A percentile compares a stretch with the other conserved stretches of the same genome.
These are phyloP conservation scores for Avicennia marina DNA, from an alignment of 257 asterid genomes.

Conservation along the genomic window DNA sequence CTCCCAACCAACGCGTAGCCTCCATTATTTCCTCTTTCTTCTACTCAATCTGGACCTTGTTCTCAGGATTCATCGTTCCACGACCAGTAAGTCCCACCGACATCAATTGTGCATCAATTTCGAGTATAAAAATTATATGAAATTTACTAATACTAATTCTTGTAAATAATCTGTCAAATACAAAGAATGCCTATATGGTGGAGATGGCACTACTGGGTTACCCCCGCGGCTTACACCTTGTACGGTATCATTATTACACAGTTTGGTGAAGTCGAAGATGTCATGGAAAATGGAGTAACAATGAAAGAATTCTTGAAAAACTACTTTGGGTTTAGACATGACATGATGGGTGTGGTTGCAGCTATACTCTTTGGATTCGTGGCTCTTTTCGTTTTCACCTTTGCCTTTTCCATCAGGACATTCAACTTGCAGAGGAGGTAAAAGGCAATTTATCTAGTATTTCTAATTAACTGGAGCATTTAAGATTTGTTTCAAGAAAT, in stretches of 20 bases:
- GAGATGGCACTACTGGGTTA: conserved; percentile 84
- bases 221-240: conserved; percentile 59
- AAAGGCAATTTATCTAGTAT: not conserved
- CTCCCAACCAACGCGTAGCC: conserved; percentile 64
- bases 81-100: conserved; percentile 47
- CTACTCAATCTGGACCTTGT: conserved; percentile 60
- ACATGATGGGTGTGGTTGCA: conserved; percentile 30
- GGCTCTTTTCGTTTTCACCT: conserved; percentile 24
- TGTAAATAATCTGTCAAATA: not conserved
- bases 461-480: no score
- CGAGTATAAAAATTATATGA: not conserved
- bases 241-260: conserved; percentile 61
- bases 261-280: conserved; percentile 44
- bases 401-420: conserved; percentile 32
- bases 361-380: conserved; percentile 29
- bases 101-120: not conserved
- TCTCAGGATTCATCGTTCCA: conserved; percentile 72
- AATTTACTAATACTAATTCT: not conserved
- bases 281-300: not conserved
- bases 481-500: no score
- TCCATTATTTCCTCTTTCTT: conserved; percentile 50
- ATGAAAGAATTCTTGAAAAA: conserved; percentile 27
- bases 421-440: conserved; percentile 44
- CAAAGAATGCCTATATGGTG: conserved; percentile 80
- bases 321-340: conserved; percentile 31